Evolutionary conservation across 2,329 filamentous ascomycete genomes (phyloP).

Genomic region (Onygenales sp.): DNA sequence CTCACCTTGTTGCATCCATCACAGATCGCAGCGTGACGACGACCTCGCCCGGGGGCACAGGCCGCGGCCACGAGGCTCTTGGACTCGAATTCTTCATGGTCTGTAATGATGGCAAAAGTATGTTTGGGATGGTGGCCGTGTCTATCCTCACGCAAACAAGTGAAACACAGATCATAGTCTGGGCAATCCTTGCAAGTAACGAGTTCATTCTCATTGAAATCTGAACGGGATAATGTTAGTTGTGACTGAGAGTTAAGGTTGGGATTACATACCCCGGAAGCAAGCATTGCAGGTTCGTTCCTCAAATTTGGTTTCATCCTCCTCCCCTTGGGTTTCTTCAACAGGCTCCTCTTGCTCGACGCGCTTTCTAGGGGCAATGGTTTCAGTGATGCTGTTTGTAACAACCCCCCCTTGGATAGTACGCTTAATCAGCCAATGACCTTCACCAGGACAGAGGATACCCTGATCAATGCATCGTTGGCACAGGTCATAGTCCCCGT

Average conservation of each 20-base stretch:
- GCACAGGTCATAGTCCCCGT: constrained; percentile 92
- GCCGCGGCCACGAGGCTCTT: constrained; percentile 54
- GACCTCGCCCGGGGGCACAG: constrained; percentile 69
- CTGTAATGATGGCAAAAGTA: constrained; percentile 52
- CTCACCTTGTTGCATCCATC: constrained; percentile 75
- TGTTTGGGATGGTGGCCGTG: constrained; percentile 92
- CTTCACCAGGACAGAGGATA: constrained; percentile 64
- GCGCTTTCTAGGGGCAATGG: constrained; percentile 55
- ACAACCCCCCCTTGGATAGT: constrained; percentile 68
- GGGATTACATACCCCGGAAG: constrained; percentile 43
- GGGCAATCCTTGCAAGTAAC: constrained; percentile 77
- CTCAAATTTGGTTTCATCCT: neutral
- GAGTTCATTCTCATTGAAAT: constrained; percentile 68
- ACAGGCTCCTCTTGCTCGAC: constrained; percentile 1
- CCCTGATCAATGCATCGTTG: constrained; percentile 65
- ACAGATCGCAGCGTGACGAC: constrained; percentile 78
- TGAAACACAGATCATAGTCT: constrained; percentile 85
- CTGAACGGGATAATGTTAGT: constrained; percentile 24
- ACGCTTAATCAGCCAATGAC: constrained; percentile 94
- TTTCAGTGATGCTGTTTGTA: constrained; percentile 68
- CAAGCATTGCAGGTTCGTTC: constrained; percentile 49
- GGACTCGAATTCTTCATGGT: constrained; percentile 36
- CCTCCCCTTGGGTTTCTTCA: neutral
- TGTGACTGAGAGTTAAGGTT: neutral
- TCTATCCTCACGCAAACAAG: constrained; percentile 63